Evolutionary conservation across 164 flowering plant genomes (phyloP).

Genomic region (Liriodendron chinense): DNA sequence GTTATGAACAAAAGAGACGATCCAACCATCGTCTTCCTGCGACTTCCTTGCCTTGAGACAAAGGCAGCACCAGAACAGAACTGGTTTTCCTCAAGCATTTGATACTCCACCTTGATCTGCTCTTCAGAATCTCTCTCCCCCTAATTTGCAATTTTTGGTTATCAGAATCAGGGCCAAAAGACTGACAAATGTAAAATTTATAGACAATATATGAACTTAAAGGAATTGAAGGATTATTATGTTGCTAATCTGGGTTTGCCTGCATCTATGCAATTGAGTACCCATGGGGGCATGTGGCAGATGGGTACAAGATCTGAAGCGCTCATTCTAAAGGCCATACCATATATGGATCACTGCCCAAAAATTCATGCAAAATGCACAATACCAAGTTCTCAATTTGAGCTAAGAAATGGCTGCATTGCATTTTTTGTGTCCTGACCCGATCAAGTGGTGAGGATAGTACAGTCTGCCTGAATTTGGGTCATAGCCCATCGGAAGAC

Average conservation of each 20-base stretch:
- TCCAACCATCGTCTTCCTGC: slow-evolving; percentile 70
- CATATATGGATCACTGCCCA: neutral
- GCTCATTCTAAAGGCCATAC: neutral
- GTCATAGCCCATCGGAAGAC: neutral
- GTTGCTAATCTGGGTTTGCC: too few species aligned
- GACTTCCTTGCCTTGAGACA: slow-evolving; percentile 38
- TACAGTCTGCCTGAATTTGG: neutral
- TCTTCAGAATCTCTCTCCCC: slow-evolving; percentile 12
- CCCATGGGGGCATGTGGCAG: too few species aligned
- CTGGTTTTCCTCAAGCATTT: slow-evolving; percentile 38
- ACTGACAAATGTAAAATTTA: too few species aligned
- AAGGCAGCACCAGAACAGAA: slow-evolving; percentile 57
- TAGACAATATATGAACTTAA: too few species aligned
- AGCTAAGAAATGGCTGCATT: neutral
- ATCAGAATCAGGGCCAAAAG: too few species aligned
- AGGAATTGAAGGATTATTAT: too few species aligned
- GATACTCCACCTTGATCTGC: slow-evolving; percentile 47
- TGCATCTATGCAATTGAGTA: too few species aligned
- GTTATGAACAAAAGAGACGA: slow-evolving; percentile 54
- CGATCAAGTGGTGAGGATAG: neutral
- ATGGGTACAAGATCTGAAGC: too few species aligned
- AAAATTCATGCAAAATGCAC: neutral
- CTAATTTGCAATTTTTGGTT: neutral
- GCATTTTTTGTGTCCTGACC: too few species aligned
- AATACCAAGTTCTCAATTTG: neutral